phyloP scores from a whole-genome alignment of 2,329 filamentous ascomycete genomes.

The Conoideocrella luteorostrata region DNA sequence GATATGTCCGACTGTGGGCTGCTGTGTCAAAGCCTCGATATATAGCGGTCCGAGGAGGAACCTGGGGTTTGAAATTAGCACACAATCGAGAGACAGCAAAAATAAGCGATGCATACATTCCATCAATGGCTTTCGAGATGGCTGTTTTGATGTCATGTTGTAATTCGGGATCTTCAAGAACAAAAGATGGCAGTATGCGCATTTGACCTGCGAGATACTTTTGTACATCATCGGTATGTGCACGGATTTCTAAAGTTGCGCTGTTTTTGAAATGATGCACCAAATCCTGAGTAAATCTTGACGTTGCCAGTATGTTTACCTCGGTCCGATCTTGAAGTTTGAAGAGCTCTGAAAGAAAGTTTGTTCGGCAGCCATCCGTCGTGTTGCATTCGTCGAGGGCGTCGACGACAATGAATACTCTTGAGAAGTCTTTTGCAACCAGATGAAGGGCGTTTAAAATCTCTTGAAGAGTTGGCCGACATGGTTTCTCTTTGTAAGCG shows the following conservation, averaged over 20 bases:
- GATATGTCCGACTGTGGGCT: no score
- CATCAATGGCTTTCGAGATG: background rate
- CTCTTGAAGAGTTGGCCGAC: background rate
- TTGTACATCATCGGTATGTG: background rate
- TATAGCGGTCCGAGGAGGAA: background rate
- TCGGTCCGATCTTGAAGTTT: background rate
- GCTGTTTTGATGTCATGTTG: background rate
- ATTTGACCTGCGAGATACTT: background rate
- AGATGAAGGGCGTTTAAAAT: background rate
- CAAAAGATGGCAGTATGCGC: background rate
- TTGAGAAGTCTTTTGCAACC: background rate
- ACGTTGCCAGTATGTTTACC: background rate
- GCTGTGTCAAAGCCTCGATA: background rate
- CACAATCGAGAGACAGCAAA: background rate
- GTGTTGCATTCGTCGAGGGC: slow-evolving; percentile 1
- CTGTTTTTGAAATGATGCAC: background rate
- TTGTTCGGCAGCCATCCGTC: background rate
- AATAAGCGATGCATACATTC: background rate
- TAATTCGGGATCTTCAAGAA: background rate
- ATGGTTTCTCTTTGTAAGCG: background rate
- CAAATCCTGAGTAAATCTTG: background rate
- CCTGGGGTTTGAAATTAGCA: background rate
- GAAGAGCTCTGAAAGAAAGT: background rate
- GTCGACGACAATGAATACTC: slow-evolving; percentile 1
- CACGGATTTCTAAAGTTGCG: background rate